Base-by-base conservation (phyloP, 2,329 filamentous ascomycete genomes). In the Aspergillus sp. region DNA sequence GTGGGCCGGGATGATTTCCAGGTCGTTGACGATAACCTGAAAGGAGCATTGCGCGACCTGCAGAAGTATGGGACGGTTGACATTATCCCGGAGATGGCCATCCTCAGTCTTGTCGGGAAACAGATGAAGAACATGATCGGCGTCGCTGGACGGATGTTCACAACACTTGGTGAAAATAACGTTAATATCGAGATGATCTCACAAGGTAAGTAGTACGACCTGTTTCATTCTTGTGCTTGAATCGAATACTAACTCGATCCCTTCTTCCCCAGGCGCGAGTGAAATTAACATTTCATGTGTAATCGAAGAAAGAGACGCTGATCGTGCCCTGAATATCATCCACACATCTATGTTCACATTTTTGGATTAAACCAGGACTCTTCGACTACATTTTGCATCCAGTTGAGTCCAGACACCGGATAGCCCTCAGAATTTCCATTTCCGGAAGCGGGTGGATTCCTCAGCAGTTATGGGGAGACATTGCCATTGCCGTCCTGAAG, bases 161-260 rank as follows among this genome's bases (percentile, higher is more conserved):
- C 86, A 42, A 94, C 90, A 1, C 75, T 98, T 12, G 93, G 93
- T 39, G 87, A 96, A 64, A 86, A 95, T 65, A 86, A 87, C 58
- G 83, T 98, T 63, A 98, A 98, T 66, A 88, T 98, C 57, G 93
- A 98, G 72, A 98, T 98, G 93, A 98, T 98, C 57, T 95, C 88
- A 27, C 93, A 98, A 73, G 93, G 93, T 91, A 76, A 61, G 75
- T 57, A 19, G n/a, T 19, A 19, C 19, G 19, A 43, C 40, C 48
- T 43, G 34, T 26, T 34, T 26, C 42, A 26, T 45, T 43, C 40
- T 9, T n/a, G 32, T 41, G 27, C 40, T 44, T 41, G 19, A 26
- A 8, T 26, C 10, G 50, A n/a, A 27, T 38, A 34, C 54, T 56
- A 44, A 57, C 44, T 38, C 27, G 28, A 42, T 52, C 36, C 50